phyloP scores from a whole-genome alignment of 768 basidiomycete species.

The Daedalea quercina region DNA sequence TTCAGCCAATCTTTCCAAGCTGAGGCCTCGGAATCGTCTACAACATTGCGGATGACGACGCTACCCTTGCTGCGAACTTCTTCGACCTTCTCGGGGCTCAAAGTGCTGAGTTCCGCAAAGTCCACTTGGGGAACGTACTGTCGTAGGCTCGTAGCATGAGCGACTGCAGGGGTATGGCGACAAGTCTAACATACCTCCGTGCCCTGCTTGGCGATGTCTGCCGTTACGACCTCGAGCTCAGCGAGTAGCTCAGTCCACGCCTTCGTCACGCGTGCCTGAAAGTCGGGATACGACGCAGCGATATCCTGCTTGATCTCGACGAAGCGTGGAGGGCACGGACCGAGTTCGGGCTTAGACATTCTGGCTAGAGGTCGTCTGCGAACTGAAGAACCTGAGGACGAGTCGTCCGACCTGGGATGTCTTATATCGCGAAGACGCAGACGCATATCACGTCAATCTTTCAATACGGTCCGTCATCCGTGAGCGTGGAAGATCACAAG shows the following conservation, averaged over 20 bases:
- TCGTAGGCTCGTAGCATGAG: not conserved
- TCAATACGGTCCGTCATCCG: not conserved
- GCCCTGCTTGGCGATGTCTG: slow-evolving; percentile 39
- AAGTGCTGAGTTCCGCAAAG: slow-evolving; percentile 43
- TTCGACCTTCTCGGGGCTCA: slow-evolving; percentile 39
- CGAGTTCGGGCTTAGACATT: slow-evolving; percentile 12
- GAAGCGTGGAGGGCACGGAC: slow-evolving; percentile 43
- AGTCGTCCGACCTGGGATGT: not conserved
- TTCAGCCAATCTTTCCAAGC: slow-evolving; percentile 52
- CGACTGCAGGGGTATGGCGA: not conserved
- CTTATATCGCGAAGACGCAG: not conserved
- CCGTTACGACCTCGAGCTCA: slow-evolving; percentile 41
- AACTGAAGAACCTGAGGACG: not conserved
- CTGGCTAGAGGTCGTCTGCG: not conserved
- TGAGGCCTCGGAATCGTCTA: slow-evolving; percentile 47
- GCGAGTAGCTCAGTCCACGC: slow-evolving; percentile 55
- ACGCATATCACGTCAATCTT: not conserved
- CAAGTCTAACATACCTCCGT: slow-evolving; percentile 34
- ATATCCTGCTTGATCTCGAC: slow-evolving; percentile 53
- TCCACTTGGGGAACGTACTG: slow-evolving; percentile 60
- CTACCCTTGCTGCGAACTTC: slow-evolving; percentile 49
- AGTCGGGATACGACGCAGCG: slow-evolving; percentile 43
- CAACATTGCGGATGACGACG: slow-evolving; percentile 56
- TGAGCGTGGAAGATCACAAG: not conserved
- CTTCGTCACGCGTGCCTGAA: slow-evolving; percentile 38